Base-by-base conservation (phyloP, 352 stramenopile genomes). In the Phytophthora palmivora region DNA sequence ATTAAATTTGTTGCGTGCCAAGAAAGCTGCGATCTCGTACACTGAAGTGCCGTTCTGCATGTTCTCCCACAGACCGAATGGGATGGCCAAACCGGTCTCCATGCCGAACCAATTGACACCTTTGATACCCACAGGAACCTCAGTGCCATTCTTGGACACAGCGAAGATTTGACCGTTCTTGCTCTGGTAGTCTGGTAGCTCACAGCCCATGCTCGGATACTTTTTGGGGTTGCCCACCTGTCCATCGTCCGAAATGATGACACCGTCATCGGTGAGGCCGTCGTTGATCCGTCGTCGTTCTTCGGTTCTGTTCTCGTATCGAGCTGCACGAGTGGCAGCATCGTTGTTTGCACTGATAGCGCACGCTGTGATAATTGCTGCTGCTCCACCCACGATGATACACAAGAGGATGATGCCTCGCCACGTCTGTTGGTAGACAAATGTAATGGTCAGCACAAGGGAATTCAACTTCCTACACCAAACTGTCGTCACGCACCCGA, bases 61-160 rank as follows among this genome's bases (percentile, higher is more conserved):
- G 62, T 93, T 93, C 44, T 88, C 77, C 84, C 84, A 93, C 4
- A 93, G 45, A 4, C 84, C 84, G 28, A 93, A 86, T 0, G 84
- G 84, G 15, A 72, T 86, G 0, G 44, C 58, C 3, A 55, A 19
- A 56, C 80, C 52, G 39, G 81, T 90, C 61, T 90, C 81, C 81
- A 90, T 90, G 28, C 81, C 81, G 60, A 88, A 90, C 80, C 81
- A 90, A 53, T 90, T 90, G 54, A 86, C 69, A 5, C 81, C 81
- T 28, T 90, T 90, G 50, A 90, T 77, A 22, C 59, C 64, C 12
- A 90, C 64, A 0, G 67, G 58, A 4, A 82, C 62, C 42, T 88
- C 79, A 0, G 74, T 87, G 38, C 80, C 80, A 39, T 88, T 86
- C 33, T 74, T 62, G 1, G 72, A 51, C 2, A 84, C 71, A 0